These are phyloP conservation scores for Verbascum thapsus DNA, from an alignment of 257 asterid species.

Conservation along the genomic window DNA sequence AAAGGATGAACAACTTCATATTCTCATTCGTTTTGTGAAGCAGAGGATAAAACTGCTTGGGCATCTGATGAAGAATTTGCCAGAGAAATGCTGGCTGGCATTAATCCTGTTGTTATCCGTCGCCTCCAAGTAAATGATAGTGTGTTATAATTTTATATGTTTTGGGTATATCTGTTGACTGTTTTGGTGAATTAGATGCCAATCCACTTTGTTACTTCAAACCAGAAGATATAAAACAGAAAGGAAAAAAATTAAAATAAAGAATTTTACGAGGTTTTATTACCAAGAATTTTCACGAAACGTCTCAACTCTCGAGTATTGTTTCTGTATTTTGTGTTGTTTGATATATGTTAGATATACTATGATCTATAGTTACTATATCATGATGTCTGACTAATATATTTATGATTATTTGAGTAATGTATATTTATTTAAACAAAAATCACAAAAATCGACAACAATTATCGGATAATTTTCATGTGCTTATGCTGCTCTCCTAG, in stretches of 20 bases:
- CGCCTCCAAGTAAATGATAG: slow-evolving; percentile 60
- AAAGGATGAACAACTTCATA: slow-evolving; percentile 11
- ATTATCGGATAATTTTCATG: slow-evolving; percentile 4
- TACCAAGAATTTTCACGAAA: too few relatives aligned
- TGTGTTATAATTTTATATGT: too few relatives aligned
- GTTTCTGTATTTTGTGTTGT: too few relatives aligned
- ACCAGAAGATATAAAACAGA: slow-evolving; percentile 12
- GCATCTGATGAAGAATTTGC: slow-evolving; percentile 77
- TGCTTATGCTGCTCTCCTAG: slow-evolving; percentile 1
- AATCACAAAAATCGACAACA: too few relatives aligned
- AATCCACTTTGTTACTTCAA: slow-evolving; percentile 12
- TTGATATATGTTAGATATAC: too few relatives aligned
- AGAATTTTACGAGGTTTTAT: too few relatives aligned
- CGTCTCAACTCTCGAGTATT: too few relatives aligned
- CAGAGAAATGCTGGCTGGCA: slow-evolving; percentile 81
- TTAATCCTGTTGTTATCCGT: slow-evolving; percentile 64
- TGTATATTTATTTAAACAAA: too few relatives aligned
- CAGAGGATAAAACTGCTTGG: slow-evolving; percentile 74
- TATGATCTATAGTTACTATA: too few relatives aligned
- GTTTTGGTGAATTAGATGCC: not conserved
- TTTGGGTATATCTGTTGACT: not conserved
- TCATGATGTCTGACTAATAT: too few relatives aligned
- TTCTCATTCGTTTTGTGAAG: slow-evolving; percentile 9
- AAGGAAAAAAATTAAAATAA: slow-evolving; percentile 9
- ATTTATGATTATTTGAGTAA: too few relatives aligned